These are phyloP conservation scores for Cornus suecica DNA, from an alignment of 148 eudicot genomes.

Conservation along the genomic window DNA sequence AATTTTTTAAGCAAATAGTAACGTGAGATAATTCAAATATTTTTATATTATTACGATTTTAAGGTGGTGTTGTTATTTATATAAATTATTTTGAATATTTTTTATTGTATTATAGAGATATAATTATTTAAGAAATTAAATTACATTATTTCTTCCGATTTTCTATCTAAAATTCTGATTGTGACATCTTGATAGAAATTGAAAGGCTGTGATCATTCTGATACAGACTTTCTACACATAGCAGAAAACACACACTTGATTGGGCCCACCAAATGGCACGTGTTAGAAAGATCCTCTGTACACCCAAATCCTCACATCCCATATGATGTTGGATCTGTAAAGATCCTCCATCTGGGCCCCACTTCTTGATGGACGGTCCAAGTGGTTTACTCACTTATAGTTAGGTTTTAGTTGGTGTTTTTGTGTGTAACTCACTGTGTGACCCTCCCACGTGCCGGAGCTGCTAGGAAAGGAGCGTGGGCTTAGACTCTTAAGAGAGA, in stretches of 20 bases:
- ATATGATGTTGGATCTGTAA: slow-evolving; percentile 6
- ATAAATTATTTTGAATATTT: too few relatives aligned
- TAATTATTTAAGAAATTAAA: too few relatives aligned
- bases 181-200: not conserved
- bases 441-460: slow-evolving; percentile 43
- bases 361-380: not conserved
- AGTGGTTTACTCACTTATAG: not conserved
- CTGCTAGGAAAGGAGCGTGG: slow-evolving; percentile 22
- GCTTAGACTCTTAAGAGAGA: slow-evolving; percentile 17
- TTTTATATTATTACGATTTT: too few relatives aligned
- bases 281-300: slow-evolving; percentile 4
- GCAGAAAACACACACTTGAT: not conserved
- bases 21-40: too few relatives aligned
- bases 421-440: slow-evolving; percentile 1
- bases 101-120: too few relatives aligned
- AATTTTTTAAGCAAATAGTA: too few relatives aligned
- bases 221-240: not conserved
- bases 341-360: not conserved
- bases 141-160: too few relatives aligned
- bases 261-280: not conserved
- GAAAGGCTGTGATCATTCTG: not conserved
- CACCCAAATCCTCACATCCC: slow-evolving; percentile 4
- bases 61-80: too few relatives aligned
- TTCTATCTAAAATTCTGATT: too few relatives aligned
- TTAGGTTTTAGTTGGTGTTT: not conserved